Evolutionary conservation across 768 basidiomycete genomes (phyloP).

Genomic region (Tulasnella sp.): DNA sequence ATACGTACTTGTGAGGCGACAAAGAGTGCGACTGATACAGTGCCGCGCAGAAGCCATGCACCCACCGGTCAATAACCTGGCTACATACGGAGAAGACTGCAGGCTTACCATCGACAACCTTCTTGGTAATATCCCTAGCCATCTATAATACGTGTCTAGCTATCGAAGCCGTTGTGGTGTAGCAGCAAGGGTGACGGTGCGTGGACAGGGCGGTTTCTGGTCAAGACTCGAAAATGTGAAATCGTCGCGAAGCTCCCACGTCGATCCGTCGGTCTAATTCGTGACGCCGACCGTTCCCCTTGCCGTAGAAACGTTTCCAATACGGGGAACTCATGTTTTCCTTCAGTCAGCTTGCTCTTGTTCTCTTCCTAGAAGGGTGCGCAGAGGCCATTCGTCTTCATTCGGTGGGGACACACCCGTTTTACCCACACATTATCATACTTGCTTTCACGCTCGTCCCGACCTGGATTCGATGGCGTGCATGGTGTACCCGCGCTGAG

Average conservation of each 20-base stretch:
- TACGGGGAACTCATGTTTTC: background rate
- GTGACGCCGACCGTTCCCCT: conserved; percentile 1
- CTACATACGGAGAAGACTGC: too few relatives aligned
- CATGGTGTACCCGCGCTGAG: background rate
- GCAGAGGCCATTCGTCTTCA: background rate
- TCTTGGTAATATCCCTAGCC: conserved; percentile 11
- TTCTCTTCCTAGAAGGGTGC: conserved; percentile 7
- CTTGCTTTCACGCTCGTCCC: background rate
- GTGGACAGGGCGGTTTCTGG: background rate
- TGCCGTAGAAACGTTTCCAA: background rate
- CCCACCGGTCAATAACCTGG: background rate
- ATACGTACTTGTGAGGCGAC: conserved; percentile 43
- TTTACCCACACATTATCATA: conserved; percentile 8
- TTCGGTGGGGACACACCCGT: conserved; percentile 13
- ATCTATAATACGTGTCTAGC: too few relatives aligned
- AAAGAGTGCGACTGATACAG: conserved; percentile 32
- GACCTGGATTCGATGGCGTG: background rate
- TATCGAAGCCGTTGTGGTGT: background rate
- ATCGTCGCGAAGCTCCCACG: background rate
- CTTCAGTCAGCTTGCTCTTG: background rate
- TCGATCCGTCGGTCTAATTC: background rate
- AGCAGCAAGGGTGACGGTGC: background rate
- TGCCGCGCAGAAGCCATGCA: background rate
- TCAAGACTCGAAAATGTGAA: background rate
- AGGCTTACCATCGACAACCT: conserved; percentile 11